Conservation (phyloP, 2,329 filamentous ascomycete genomes). For the Exophiala mesophila region DNA sequence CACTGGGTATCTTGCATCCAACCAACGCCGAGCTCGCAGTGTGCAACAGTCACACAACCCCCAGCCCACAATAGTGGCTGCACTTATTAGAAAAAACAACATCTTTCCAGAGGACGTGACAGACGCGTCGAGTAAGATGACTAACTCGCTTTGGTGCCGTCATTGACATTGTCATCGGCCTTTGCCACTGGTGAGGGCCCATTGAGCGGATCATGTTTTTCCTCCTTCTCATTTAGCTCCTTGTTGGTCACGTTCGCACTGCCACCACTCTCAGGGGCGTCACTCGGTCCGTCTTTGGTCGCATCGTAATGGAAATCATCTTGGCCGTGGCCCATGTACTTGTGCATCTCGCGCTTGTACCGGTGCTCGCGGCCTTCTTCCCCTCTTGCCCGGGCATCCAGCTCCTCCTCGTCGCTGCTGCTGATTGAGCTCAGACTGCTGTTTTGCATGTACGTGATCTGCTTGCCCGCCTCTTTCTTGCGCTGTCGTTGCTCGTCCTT, state of each 20-base stretch:
- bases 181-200: no score
- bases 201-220: not conserved
- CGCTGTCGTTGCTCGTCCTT: slow-evolving; percentile 69
- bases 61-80: no score
- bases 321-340: slow-evolving; percentile 17
- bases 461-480: slow-evolving; percentile 61
- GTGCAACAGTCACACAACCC: no score
- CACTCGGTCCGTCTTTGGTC: not conserved
- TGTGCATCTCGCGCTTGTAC: slow-evolving; percentile 23
- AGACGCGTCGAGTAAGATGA: no score
- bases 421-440: slow-evolving; percentile 44
- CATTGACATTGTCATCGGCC: no score
- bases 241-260: not conserved
- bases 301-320: slow-evolving; percentile 19
- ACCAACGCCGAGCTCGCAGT: no score
- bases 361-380: slow-evolving; percentile 10
- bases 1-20: no score
- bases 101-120: no score
- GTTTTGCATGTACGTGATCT: slow-evolving; percentile 53
- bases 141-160: no score
- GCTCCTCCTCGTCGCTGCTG: slow-evolving; percentile 54
- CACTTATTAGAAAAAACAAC: no score
- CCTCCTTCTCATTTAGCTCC: not conserved
- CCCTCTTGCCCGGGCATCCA: slow-evolving; percentile 39
- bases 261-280: not conserved